Base-by-base conservation (phyloP, 169 alveolate species). In the Plasmodium blacklocki region DNA sequence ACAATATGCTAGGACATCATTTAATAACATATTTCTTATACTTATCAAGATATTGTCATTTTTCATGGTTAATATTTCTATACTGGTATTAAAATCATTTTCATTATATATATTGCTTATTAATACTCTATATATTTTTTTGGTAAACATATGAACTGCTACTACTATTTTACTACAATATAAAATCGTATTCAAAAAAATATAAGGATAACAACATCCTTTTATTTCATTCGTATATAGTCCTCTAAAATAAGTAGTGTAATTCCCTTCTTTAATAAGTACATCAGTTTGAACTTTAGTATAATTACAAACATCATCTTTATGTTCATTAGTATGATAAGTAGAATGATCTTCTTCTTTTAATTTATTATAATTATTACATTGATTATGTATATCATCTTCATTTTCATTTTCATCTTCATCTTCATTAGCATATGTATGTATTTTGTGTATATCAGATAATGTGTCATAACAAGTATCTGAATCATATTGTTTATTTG, bases 121-220 rank as follows among this genome's bases (percentile, higher is more conserved):
- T 18, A 62, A 15, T 7, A 86, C 21, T 11, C 75, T 58, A 56
- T 26, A 62, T 18, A 71, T 49, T 60, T 72, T 86, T 50, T 86
- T 86, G 7, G 92, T 71, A 52, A 86, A 86, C 83, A 86, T 86
- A 62, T 86, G 86, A 15, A 86, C 92, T 15, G 83, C 92, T 21
- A 86, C 63, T 49, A 64, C 54, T 47, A 86, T 86, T 21, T 62
- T 59, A 45, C 39, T 86, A 52, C 92, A 58, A 32, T 86, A 86
- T 12, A 86, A 86, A 26, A 86, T 86, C 3, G 88, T 86, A 62
- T 86, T 86, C 19, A 86, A 23, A 73, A 86, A 86, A 6, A 86
- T 73, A 39, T 86, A 86, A 0, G 92, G 92, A 43, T 72, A 86
- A 19, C 88, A 86, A 21, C 23, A 73, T 8, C 92, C 92, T 29